Base-by-base conservation (phyloP, 768 basidiomycete genomes). In the Termitomyces heimii region DNA sequence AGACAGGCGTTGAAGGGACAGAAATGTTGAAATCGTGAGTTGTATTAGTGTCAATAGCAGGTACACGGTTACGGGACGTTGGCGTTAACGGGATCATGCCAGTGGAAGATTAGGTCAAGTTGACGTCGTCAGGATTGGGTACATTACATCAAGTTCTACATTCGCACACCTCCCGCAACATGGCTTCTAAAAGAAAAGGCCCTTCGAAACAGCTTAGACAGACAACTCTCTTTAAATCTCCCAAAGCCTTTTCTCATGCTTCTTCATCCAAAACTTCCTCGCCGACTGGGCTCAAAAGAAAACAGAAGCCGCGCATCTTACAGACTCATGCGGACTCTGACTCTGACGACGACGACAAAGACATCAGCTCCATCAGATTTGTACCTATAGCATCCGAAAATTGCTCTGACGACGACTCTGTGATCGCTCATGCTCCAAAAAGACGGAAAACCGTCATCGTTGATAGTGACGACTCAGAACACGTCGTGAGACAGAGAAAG, bases 301-400 rank as follows among this genome's bases (percentile, higher is more conserved):
- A 62, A 59, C 60, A 28, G 18, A 39, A 39, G 26, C 35, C 49
- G 39, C 34, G 32, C 47, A 53, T 63, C 31, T 54, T 49, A n/a
- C 45, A 29, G 29, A 48, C 44, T 54, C 16, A 22, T 9, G 24
- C 48, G 52, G 54, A 32, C 31, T 60, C 55, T 56, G 61, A 59
- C 45, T 60, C 62, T 8, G 31, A 32, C 35, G 60, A 65, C 29
- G 65, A 55, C 8, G 60, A 64, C 7, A 69, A 66, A 47, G 62
- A 79, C 57, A 75, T 84, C 40, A 77, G 73, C 16, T 77, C 71
- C 28, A 83, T 86, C 49, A 77, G 65, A 44, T 80, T 88, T 50
- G 79, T 79, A 57, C 71, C 77, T 18, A 59, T 71, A 42, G 57
- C 56, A 32, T 58, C 62, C 20, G 3, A 8, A 5, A 26, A 44